A percentile compares a stretch with the other conserved stretches of the same genome.
phyloP scores from a whole-genome alignment of 108 stramenopile species.

The Cyclotella baltica region DNA sequence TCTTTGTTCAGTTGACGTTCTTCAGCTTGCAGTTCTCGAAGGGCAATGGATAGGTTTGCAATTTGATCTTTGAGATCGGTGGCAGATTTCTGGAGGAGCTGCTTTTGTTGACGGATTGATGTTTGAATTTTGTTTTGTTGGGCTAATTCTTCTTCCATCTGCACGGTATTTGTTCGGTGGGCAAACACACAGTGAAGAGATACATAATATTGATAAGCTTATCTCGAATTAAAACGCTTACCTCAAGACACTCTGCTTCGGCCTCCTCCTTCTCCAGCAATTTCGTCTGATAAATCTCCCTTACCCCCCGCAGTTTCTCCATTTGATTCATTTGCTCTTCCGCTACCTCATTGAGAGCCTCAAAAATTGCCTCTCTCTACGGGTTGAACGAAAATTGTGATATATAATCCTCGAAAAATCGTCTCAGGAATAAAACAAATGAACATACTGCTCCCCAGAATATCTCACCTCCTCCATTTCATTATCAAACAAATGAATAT shows the following conservation, averaged over 20 bases:
- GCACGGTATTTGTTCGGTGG: background rate
- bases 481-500: constrained; percentile 73
- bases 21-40: constrained; percentile 77
- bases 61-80: constrained; percentile 86
- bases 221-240: constrained; percentile 2
- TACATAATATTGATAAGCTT: no score
- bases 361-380: constrained; percentile 66
- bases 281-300: constrained; percentile 47
- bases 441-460: background rate
- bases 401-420: background rate
- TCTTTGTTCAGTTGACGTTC: constrained; percentile 68
- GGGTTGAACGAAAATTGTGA: background rate
- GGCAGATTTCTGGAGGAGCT: constrained; percentile 76
- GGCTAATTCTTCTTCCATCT: constrained; percentile 82
- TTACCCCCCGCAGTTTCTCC: constrained; percentile 52
- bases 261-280: constrained; percentile 65
- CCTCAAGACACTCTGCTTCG: constrained; percentile 78
- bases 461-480: constrained; percentile 46
- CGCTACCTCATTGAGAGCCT: constrained; percentile 69
- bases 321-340: constrained; percentile 66
- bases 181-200: background rate
- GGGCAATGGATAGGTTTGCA: constrained; percentile 68
- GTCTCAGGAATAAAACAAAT: background rate
- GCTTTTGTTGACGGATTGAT: constrained; percentile 77
- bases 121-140: constrained; percentile 84